Evolutionary conservation across 2,329 filamentous ascomycete species (phyloP), one percentile per base, ranked within the genome.

Genomic region (Aspergillus caelatus): DNA sequence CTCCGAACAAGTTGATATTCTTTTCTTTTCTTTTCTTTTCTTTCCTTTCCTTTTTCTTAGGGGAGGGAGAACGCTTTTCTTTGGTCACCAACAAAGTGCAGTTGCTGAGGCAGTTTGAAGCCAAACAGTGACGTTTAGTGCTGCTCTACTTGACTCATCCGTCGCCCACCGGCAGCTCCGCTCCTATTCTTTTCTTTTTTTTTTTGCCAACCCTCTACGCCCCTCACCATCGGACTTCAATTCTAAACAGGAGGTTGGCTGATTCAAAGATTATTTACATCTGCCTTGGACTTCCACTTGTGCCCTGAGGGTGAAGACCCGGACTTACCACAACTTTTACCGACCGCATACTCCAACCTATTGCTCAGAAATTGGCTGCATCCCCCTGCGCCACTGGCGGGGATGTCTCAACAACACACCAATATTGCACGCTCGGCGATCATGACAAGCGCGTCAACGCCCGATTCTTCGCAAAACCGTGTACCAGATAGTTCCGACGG

Each of bases 361-460:
- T 32, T 32, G 11, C 48, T 39, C 46, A 59, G 39, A 53, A 58
- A 46, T 55, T 62, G 67, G 58, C 63, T 63, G 65, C 66, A 64
- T 67, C 66, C 65, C 65, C 52, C 67, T 67, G 64, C 68, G 62
- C 65, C 67, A 63, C 62, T 43, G 57, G 62, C 66, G 68, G 72
- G 72, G 70, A 77, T 77, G 74, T 72, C 79, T 72, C 81, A 83
- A 71, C 82, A 83, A 71, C 82, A 83, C 72, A 84, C 82, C 58
- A 71, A 74, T 64, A 80, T 83, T 69, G 83, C 83, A 57, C 81
- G 81, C 75, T 80, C 80, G 70, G 82, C 81, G 71, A 81, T 84
- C 72, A 83, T 84, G 79, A 81, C 78, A 65, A 74, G 74, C 66
- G 72, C 74, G 56, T 64, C 66, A 19, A 59, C 67, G 16, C 68